Base-by-base conservation (phyloP, 257 asterid species). In the Solanum neorickii region DNA sequence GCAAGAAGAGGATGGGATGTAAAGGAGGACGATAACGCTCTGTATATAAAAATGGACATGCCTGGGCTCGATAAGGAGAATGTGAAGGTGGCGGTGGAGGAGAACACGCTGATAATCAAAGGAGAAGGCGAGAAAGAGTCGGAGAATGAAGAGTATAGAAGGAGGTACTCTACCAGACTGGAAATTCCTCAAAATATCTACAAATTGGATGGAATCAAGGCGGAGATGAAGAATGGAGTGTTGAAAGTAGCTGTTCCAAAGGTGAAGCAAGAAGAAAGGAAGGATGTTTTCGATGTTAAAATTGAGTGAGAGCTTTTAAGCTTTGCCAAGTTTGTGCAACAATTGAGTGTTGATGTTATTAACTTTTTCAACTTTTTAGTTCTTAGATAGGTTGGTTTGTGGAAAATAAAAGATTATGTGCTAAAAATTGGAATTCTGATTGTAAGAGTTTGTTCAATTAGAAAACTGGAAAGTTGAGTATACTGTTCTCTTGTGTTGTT, bases 211-310 rank as follows among this genome's bases (percentile, higher is more conserved):
- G 90, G 46, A 33, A 91, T 92, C 15, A 90, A 88, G 77, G 93
- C 94, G 1, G 94, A 91, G 89, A 92, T 91, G 92, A 92, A 90
- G 88, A 92, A 92, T 62, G 94, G 94, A 6, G 92, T 92, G 41
- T 18, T 90, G 41, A 92, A 88, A 82, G 91, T 92, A 8, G 82
- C 59, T 6, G 91, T 92, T 74, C 93, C 94, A 0, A 91, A 88
- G 73, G 89, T 90, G 41, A 89, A 91, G 87, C 88, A 91, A 12
- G 94, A 89, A 23, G 92, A 92, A 75, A 87, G 91, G 87, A 88
- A 76, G 15, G 90, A 88, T 60, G 94, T 90, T 8, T 83, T 66
- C 33, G 87, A 89, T 10, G 87, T 86, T 13, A 35, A 87, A 8
- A 25, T 91, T 49, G 88, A 89, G 20, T 90, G 91, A 90, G 75